A percentile compares a stretch with the other conserved stretches of the same genome.
Evolutionary conservation across 2,329 filamentous ascomycete species (phyloP).

Genomic region (Sporothrix pallida): DNA sequence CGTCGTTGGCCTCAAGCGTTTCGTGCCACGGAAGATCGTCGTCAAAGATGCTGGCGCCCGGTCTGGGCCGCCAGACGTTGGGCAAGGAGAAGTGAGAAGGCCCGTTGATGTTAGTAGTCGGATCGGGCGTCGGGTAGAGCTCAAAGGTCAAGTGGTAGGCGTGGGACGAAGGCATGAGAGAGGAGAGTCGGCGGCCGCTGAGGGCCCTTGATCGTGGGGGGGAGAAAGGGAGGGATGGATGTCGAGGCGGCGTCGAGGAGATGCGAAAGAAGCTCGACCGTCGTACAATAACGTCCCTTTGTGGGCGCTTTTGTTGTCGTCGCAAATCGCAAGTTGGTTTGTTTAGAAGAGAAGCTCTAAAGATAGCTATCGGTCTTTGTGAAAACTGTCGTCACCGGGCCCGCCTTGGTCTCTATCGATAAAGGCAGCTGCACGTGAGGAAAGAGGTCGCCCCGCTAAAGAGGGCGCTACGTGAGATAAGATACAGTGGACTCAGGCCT

Average conservation of each 20-base stretch:
- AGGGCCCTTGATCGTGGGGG: background rate
- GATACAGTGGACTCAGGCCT: conserved; percentile 1
- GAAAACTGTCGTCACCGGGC: background rate
- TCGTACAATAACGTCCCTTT: background rate
- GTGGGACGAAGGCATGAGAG: conserved; percentile 62
- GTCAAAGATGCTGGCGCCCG: conserved; percentile 59
- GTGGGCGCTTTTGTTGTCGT: background rate
- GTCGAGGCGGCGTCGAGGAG: too few species aligned
- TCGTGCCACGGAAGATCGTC: conserved; percentile 60
- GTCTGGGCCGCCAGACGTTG: conserved; percentile 57
- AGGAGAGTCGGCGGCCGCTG: background rate
- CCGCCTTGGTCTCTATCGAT: background rate
- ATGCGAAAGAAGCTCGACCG: background rate
- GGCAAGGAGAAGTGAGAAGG: background rate
- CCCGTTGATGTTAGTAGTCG: conserved; percentile 38
- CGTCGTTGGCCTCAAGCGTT: conserved; percentile 36
- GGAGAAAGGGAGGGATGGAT: background rate
- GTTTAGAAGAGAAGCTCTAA: background rate
- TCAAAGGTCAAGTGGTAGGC: conserved; percentile 72
- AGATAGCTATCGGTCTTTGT: background rate
- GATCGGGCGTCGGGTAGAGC: conserved; percentile 59
- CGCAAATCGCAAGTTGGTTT: background rate
- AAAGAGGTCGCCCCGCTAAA: background rate
- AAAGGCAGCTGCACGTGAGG: background rate
- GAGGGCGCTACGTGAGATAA: conserved; percentile 20